Evolutionary conservation across 768 basidiomycete species (phyloP).

Genomic region (Boletus subparvulus): DNA sequence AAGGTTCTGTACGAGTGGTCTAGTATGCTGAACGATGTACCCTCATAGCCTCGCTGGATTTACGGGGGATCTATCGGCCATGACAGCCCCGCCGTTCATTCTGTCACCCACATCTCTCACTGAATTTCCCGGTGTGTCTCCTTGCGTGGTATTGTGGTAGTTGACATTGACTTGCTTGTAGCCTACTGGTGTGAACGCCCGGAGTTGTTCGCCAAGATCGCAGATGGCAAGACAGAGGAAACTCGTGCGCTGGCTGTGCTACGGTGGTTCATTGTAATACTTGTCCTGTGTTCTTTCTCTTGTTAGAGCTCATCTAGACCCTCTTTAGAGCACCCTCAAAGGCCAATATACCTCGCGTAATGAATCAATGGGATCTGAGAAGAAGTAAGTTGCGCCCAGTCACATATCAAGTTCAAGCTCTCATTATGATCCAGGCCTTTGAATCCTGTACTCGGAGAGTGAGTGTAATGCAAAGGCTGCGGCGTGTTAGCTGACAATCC

Average conservation of each 20-base stretch:
- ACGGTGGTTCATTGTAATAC: conserved; percentile 85
- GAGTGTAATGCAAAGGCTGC: conserved; percentile 31
- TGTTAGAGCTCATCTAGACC: conserved; percentile 1
- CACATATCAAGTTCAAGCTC: conserved; percentile 5
- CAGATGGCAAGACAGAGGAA: conserved; percentile 70
- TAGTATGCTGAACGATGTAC: not conserved
- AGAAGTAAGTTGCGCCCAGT: conserved; percentile 63
- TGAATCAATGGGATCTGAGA: conserved; percentile 95
- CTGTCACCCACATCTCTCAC: conserved; percentile 88
- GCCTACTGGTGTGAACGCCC: conserved; percentile 98
- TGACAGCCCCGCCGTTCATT: conserved; percentile 90
- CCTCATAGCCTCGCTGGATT: conserved; percentile 71
- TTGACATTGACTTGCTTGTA: conserved; percentile 28
- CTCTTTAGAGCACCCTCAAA: conserved; percentile 77
- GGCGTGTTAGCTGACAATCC: conserved; percentile 1
- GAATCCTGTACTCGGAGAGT: conserved; percentile 95
- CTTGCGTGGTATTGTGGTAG: not conserved
- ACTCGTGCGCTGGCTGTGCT: conserved; percentile 79
- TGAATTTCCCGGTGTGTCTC: conserved; percentile 76
- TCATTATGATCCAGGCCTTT: conserved; percentile 60
- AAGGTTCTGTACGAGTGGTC: not conserved
- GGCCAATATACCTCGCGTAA: conserved; percentile 95
- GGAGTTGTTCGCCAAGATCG: conserved; percentile 83
- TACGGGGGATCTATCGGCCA: conserved; percentile 81
- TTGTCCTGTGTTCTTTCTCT: not conserved